Evolutionary conservation across 495 filamentous ascomycete species (phyloP), one percentile per base, ranked within the genome.

Genomic region (Chaetomium fimeti): DNA sequence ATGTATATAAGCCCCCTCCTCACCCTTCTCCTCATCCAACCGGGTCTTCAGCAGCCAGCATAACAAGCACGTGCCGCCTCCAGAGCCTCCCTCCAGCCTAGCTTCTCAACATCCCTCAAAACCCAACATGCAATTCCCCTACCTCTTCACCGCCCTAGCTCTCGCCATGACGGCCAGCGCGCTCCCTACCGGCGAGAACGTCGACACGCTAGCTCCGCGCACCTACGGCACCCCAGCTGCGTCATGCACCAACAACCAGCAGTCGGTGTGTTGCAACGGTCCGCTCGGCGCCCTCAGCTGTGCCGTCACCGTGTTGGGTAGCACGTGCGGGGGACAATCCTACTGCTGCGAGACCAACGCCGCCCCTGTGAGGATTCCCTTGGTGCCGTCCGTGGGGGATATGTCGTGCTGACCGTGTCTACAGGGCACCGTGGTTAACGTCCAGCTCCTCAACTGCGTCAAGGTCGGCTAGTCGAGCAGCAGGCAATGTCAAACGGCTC

Each of bases 241-340:
- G 9, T 40, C 38, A 9, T 47, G 28, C 57, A 45, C 24, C 61
- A 32, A 25, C 48, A 53, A 65, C 62, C 25, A 56, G 36, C 32
- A 65, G 57, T 18, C 60, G 25, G 42, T 64, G 42, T 69, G 67
- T 57, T 69, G 68, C 65, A 22, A 61, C 20, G 20, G 16, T 51
- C 27, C 67, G 24, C 38, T 63, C 4, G 8, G 8, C 49, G n/a
- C 2, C 61, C 1, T 51, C 22, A 42, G 65, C 40, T 63, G 64
- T 49, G 1, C 13, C 54, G 52, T 69, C 40, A 25, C n/a, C 36
- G 12, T 40, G 45, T 0, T 67, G 45, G 51, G 56, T 29, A 45
- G 52, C 28, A 36, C 22, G 15, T 69, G 68, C 65, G 2, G 1
- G 11, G 51, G 27, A 51, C 22, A 4, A 18, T n/a, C 59, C 25